These are phyloP conservation scores for Licmophora abbreviata DNA, from an alignment of 108 stramenopile species.

Conservation along the genomic window DNA sequence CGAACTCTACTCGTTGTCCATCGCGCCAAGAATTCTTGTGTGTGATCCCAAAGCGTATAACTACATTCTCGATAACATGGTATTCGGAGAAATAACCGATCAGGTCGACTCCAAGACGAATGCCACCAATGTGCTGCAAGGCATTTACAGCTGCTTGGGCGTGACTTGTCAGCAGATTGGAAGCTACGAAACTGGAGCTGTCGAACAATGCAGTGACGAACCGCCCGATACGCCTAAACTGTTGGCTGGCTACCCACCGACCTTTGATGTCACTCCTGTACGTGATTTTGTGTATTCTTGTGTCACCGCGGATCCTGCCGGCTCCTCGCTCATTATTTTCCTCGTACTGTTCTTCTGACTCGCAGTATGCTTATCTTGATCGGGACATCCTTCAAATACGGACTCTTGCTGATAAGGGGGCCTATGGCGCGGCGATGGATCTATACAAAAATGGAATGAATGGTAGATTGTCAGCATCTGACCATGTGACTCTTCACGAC, in stretches of 20 bases:
- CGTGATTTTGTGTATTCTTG: not conserved
- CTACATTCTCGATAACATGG: conserved; percentile 12
- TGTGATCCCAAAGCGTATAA: conserved; percentile 33
- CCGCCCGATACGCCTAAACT: not conserved
- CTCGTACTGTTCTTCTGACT: not conserved
- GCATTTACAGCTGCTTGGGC: conserved; percentile 34
- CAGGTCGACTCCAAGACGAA: conserved; percentile 12
- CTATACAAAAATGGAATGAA: conserved; percentile 50
- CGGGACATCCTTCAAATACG: conserved; percentile 41
- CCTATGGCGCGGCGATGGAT: conserved; percentile 29
- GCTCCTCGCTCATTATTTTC: not conserved
- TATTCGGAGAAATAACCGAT: conserved; percentile 11
- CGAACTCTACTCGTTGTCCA: conserved; percentile 43
- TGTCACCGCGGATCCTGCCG: not conserved
- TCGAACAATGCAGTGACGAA: conserved; percentile 22
- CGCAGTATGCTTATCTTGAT: conserved; percentile 25
- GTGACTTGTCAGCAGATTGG: conserved; percentile 45
- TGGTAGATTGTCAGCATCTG: no score
- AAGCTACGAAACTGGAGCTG: conserved; percentile 23
- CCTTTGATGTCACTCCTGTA: conserved; percentile 4
- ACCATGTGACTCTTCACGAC: conserved; percentile 14
- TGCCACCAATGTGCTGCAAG: no score
- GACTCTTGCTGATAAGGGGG: conserved; percentile 26
- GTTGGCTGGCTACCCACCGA: conserved; percentile 15
- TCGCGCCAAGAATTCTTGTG: conserved; percentile 33